Base-by-base conservation (phyloP, 1,139 yeast species). In the Geotrichum candidum region DNA sequence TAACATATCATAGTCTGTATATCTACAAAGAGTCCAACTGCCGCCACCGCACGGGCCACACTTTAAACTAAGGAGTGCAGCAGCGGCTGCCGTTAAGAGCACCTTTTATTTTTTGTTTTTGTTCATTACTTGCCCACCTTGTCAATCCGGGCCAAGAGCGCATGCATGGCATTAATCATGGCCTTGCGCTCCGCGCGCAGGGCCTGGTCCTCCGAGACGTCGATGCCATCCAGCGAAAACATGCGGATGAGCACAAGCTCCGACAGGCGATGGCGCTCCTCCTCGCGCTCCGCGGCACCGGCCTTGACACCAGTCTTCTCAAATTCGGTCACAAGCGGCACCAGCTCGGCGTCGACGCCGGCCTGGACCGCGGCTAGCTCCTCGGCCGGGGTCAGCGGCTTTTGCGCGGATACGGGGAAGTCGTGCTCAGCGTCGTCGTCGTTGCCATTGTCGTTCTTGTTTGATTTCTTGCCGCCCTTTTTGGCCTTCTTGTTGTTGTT, bases 221-320 rank as follows among this genome's bases (percentile, higher is more conserved):
- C 79, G 35, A 77, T 70, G 57, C 73, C 75, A 65, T 77, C 80
- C 25, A 77, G 69, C 54, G 71, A 63, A 59, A 77, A 73, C 67
- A 76, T 72, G 61, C 73, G 72, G 61, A 76, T 79, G 29, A 77
- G 69, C 46, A 77, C 71, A 54, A 73, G 62, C 67, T 77, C 80
- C 11, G 74, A 68, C 27, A 77, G 67, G 25, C 74, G 65, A 41
- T 76, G 71, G 64, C 76, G 76, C 63, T 73, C 72, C 18, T 74
- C 76, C 22, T 68, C 72, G 27, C 70, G 66, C 9, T 23, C 48
- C 33, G 64, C 61, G 1, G 76, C 76, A 3, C 76, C 72, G 38
- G 62, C 45, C 9, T 58, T 61, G 1, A 76, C 76, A 3, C 76
- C 72, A 38, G 62, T 38, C 9, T 58, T 61, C n/a, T 65, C 60